These are phyloP conservation scores for Fonsecaea monophora DNA, from an alignment of 2,329 filamentous ascomycete species.

Conservation along the genomic window DNA sequence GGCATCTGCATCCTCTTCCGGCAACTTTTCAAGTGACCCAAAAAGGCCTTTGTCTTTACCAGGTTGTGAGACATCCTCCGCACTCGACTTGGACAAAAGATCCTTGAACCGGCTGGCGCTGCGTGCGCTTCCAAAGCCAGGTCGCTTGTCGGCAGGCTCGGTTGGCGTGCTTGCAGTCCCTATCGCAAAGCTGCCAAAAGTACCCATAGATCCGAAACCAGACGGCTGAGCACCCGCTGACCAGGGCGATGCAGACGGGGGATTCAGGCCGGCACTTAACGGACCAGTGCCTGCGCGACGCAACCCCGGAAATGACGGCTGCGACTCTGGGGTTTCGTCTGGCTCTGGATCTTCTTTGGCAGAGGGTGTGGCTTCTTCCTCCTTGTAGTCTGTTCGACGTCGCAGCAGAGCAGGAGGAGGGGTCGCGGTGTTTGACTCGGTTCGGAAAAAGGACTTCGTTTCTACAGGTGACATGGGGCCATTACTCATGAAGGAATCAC, in stretches of 20 bases:
- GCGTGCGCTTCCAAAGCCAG: conserved; percentile 68
- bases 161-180: conserved; percentile 60
- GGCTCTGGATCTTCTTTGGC: conserved; percentile 61
- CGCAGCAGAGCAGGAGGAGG: conserved; percentile 67
- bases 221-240: conserved; percentile 65
- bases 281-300: conserved; percentile 65
- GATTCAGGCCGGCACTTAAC: conserved; percentile 57
- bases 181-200: conserved; percentile 89
- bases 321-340: conserved; percentile 48
- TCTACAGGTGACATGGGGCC: conserved; percentile 58
- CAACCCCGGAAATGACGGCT: conserved; percentile 60
- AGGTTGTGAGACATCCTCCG: conserved; percentile 65
- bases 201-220: conserved; percentile 75
- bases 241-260: conserved; percentile 62
- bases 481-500: conserved; percentile 65
- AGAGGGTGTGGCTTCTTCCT: conserved; percentile 50
- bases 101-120: conserved; percentile 87
- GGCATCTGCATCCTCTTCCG: conserved; percentile 57
- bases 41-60: conserved; percentile 64
- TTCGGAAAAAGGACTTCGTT: conserved; percentile 55
- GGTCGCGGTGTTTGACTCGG: conserved; percentile 62
- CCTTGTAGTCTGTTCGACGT: conserved; percentile 67
- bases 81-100: conserved; percentile 77
- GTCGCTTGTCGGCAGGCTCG: conserved; percentile 68
- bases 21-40: conserved; percentile 60